Evolutionary conservation across 2,329 filamentous ascomycete species (phyloP).

Genomic region (Trichoderma simmonsii): DNA sequence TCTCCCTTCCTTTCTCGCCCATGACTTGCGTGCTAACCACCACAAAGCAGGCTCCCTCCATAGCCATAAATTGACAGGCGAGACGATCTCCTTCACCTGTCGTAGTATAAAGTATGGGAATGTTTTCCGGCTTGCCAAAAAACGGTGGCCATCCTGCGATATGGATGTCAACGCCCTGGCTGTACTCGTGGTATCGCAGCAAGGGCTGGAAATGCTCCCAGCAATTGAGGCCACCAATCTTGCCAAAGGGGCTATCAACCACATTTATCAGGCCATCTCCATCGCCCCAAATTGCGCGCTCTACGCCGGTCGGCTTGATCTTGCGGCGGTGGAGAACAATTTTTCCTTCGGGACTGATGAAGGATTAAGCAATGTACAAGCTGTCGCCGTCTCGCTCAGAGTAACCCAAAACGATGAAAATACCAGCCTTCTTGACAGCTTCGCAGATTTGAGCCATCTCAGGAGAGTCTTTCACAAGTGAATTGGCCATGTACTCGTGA

Average conservation of each 20-base stretch:
- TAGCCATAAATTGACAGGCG: not conserved
- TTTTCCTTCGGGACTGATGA: constrained; percentile 47
- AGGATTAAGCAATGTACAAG: constrained; percentile 46
- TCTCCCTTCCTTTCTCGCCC: not conserved
- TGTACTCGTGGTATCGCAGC: not conserved
- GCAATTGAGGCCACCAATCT: constrained; percentile 50
- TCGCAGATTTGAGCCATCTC: constrained; percentile 41
- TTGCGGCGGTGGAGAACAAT: constrained; percentile 44
- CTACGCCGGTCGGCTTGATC: constrained; percentile 47
- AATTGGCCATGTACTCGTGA: constrained; percentile 23
- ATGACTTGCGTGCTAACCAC: not conserved
- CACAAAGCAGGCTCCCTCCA: not conserved
- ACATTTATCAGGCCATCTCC: constrained; percentile 41
- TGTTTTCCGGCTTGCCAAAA: not conserved
- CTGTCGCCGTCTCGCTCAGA: constrained; percentile 42
- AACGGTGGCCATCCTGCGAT: not conserved
- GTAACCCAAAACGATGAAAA: constrained; percentile 46
- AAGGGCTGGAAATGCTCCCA: constrained; percentile 44
- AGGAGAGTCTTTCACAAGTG: constrained; percentile 30
- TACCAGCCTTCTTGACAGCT: constrained; percentile 37
- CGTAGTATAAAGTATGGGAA: not conserved
- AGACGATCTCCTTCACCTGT: not conserved
- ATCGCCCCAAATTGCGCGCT: constrained; percentile 48
- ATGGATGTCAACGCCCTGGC: not conserved
- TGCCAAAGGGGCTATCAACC: constrained; percentile 44